Percentiles rank a stretch among this genome's conserved stretches.
Evolutionary conservation across 2,329 filamentous ascomycete genomes (phyloP).

Genomic region (Fusarium oxysporum): DNA sequence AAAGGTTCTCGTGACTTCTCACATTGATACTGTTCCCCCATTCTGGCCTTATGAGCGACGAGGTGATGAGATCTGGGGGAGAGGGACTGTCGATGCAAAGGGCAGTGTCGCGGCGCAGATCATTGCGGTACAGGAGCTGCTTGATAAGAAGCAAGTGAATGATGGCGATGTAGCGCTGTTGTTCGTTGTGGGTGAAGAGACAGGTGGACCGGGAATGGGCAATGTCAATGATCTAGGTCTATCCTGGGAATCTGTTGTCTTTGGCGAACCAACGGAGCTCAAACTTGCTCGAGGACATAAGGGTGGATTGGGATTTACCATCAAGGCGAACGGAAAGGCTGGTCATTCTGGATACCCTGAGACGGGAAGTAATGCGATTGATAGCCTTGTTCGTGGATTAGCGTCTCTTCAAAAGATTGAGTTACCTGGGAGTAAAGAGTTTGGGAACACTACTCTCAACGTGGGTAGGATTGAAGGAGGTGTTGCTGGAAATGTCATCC

Average conservation of each 20-base stretch:
- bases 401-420: not conserved
- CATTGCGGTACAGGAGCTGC: not conserved
- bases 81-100: constrained; percentile 5
- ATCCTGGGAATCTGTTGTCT: constrained; percentile 9
- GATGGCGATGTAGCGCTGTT: not conserved
- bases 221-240: not conserved
- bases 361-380: constrained; percentile 6
- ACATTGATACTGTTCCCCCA: constrained; percentile 7
- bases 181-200: not conserved
- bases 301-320: not conserved
- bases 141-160: fast-evolving
- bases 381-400: constrained; percentile 2
- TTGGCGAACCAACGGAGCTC: constrained; percentile 11
- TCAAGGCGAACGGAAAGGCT: not conserved
- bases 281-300: constrained; percentile 7
- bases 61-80: constrained; percentile 12
- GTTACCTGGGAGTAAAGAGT: not conserved
- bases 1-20: constrained; percentile 1
- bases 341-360: constrained; percentile 13
- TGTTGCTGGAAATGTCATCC: constrained; percentile 5
- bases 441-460: constrained; percentile 1
- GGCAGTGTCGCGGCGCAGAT: constrained; percentile 1
- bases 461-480: constrained; percentile 7
- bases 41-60: constrained; percentile 13
- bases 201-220: not conserved